Base-by-base conservation (phyloP, 2,329 filamentous ascomycete species). In the Pyrenochaeta sp. region DNA sequence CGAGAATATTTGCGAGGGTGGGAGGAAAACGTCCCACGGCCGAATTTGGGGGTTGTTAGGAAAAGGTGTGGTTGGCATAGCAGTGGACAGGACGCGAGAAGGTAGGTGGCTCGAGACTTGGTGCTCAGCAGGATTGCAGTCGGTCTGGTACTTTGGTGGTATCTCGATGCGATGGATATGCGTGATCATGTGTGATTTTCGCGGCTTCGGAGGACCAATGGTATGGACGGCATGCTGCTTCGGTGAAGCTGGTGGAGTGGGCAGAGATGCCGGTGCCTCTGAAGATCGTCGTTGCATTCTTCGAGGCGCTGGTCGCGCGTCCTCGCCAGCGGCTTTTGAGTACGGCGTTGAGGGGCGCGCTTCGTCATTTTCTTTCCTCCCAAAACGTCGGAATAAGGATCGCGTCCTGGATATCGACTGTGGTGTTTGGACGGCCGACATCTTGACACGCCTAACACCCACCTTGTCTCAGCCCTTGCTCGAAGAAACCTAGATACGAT, bases 21-120 rank as follows among this genome's bases (percentile, higher is more conserved):
- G 70, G 8, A 77, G 66, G 59, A 69, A 74, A n/a, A 77, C 54
- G 42, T 75, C 66, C 73, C 73, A 76, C 2, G 65, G 24, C 0
- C 61, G 62, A 25, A 73, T 73, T 28, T 59, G 45, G 3, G 62
- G 64, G 30, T 48, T 57, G 34, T 48, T 32, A 46, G 66, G 71
- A 10, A 70, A 72, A 39, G 65, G 54, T 30, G 58, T 62, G 1
- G 67, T 71, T 2, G 56, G 53, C 47, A 71, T 61, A 3, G 61
- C 58, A 12, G 32, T 57, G n/a, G 62, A 57, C 43, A 52, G 51
- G 22, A 69, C 46, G 54, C 64, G 60, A 43, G 45, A 50, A 43
- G 52, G 52, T 39, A 59, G 5, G 47, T 52, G 5, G 52, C 36
- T 19, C 54, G 58, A 34, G 46, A 42, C 15, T 3, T 15, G 42